phyloP scores from a whole-genome alignment of 495 filamentous ascomycete genomes.

The Schizothecium vesticola region DNA sequence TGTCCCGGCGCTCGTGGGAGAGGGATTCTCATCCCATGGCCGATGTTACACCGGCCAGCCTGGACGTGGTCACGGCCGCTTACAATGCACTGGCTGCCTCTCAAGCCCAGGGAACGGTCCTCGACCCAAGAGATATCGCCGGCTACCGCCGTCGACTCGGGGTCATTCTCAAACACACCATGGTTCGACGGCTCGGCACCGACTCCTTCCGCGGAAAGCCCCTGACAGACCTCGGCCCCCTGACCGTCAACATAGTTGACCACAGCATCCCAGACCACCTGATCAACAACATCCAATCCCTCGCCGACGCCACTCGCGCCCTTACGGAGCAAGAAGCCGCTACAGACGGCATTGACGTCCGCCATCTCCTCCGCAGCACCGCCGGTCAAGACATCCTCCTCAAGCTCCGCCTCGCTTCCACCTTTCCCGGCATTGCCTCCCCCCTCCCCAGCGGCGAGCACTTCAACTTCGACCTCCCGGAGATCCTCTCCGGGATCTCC shows the following conservation, averaged over 20 bases:
- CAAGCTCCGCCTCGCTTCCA: constrained; percentile 21
- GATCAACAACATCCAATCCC: neutral
- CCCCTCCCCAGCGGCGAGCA: neutral
- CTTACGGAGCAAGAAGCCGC: neutral
- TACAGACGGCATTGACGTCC: neutral
- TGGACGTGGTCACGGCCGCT: constrained; percentile 10
- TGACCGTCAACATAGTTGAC: constrained; percentile 22
- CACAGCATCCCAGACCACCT: constrained; percentile 12
- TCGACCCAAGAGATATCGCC: constrained; percentile 1
- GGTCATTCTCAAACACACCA: constrained; percentile 14
- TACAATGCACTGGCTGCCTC: constrained; percentile 2
- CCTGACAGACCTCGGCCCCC: constrained; percentile 20
- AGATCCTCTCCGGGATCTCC: constrained; percentile 8
- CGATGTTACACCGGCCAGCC: neutral
- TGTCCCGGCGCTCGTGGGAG: constrained; percentile 12
- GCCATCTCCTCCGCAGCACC: constrained; percentile 8
- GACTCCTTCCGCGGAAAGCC: constrained; percentile 17
- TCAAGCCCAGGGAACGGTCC: constrained; percentile 6
- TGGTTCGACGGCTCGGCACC: constrained; percentile 25
- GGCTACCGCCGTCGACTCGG: constrained; percentile 16
- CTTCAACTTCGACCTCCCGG: constrained; percentile 15
- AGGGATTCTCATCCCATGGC: constrained; percentile 4
- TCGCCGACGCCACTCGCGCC: constrained; percentile 2
- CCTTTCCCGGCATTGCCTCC: constrained; percentile 18
- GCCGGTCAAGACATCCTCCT: constrained; percentile 10